These are phyloP conservation scores for Furcasterigmium sp. DNA, from an alignment of 2,329 filamentous ascomycete genomes.

Conservation along the genomic window DNA sequence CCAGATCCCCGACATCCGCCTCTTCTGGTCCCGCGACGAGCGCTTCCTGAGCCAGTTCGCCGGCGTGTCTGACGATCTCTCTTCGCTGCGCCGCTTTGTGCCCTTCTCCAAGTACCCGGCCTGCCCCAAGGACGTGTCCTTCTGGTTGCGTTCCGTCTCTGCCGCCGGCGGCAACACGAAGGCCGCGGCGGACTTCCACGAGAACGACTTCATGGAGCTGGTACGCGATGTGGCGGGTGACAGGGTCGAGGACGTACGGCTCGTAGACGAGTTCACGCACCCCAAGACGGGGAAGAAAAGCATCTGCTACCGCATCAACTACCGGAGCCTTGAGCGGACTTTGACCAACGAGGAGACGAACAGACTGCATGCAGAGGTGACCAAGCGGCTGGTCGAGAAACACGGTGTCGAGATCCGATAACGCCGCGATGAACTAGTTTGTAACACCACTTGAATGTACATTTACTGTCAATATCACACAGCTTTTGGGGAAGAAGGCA, in stretches of 20 bases:
- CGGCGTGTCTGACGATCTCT: conserved; percentile 48
- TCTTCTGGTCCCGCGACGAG: conserved; percentile 87
- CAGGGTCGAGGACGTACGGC: conserved; percentile 77
- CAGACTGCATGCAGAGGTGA: conserved; percentile 65
- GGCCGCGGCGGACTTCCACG: conserved; percentile 60
- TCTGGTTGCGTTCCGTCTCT: conserved; percentile 65
- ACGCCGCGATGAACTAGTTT: background rate
- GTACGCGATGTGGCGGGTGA: conserved; percentile 79
- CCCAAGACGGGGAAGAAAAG: conserved; percentile 79
- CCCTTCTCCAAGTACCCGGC: conserved; percentile 90
- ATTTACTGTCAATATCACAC: background rate
- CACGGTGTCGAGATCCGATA: conserved; percentile 72
- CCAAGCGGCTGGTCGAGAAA: conserved; percentile 57
- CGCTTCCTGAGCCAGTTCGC: conserved; percentile 85
- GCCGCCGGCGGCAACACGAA: conserved; percentile 39
- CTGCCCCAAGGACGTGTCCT: conserved; percentile 88
- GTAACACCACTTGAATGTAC: background rate
- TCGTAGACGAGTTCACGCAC: conserved; percentile 84
- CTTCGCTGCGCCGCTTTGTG: conserved; percentile 58
- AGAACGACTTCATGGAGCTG: conserved; percentile 97
- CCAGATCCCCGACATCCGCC: conserved; percentile 89
- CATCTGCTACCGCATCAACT: conserved; percentile 89
- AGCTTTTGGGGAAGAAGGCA: background rate
- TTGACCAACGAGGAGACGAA: conserved; percentile 81
- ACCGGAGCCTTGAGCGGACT: conserved; percentile 86